phyloP scores from a whole-genome alignment of 2,329 filamentous ascomycete species.

The Aspergillus sp. region DNA sequence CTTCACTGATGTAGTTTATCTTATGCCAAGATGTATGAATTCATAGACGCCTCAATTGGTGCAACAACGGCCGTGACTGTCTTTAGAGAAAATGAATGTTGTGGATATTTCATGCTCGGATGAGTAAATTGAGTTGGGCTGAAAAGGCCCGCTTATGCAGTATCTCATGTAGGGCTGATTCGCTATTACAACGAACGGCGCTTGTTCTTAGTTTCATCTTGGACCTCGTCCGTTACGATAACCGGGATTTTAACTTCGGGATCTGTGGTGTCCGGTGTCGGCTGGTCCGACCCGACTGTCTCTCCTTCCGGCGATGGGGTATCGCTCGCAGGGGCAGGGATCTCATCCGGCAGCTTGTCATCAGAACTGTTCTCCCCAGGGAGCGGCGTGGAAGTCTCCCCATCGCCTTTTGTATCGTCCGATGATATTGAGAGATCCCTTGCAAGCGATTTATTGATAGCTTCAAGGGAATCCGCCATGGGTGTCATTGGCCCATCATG shows the following conservation, averaged over 20 bases:
- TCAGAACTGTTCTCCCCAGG: background rate
- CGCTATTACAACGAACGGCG: background rate
- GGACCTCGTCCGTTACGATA: conserved; percentile 19
- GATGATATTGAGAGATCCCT: conserved; percentile 24
- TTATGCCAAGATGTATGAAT: background rate
- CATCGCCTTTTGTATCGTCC: conserved; percentile 24
- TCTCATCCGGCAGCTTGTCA: background rate
- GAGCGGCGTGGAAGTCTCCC: background rate
- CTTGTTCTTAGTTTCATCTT: conserved; percentile 1
- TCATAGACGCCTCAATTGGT: background rate
- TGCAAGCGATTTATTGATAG: conserved; percentile 25
- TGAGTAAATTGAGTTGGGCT: background rate
- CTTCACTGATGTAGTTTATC: background rate
- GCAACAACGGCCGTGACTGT: background rate
- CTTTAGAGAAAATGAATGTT: background rate
- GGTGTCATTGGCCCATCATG: conserved; percentile 28
- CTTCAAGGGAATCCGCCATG: conserved; percentile 24
- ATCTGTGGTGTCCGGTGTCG: background rate
- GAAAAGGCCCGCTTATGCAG: background rate
- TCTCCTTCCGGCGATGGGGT: background rate
- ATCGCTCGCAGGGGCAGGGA: background rate
- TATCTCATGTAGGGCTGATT: background rate
- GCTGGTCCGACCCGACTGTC: background rate
- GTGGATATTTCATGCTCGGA: background rate
- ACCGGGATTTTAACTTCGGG: conserved; percentile 17